phyloP scores from a whole-genome alignment of 75 land plant genomes.

The Pinus taeda region DNA sequence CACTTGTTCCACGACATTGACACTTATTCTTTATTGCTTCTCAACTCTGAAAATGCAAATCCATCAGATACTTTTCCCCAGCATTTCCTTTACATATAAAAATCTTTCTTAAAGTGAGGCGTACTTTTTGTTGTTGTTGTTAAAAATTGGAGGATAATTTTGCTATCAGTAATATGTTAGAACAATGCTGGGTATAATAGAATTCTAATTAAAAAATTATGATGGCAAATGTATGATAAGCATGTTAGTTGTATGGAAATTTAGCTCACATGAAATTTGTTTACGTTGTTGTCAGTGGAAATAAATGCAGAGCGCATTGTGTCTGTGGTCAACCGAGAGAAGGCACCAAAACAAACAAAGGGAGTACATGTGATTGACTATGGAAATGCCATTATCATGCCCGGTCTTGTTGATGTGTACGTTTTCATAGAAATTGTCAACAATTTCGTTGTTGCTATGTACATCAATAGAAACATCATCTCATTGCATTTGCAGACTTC shows the following conservation, averaged over 20 bases:
- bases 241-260: background rate
- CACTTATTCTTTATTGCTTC: background rate
- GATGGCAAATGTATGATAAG: background rate
- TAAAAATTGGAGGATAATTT: no score
- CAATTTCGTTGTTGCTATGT: background rate
- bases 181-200: background rate
- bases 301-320: constrained; percentile 60
- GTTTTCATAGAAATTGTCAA: constrained; percentile 4
- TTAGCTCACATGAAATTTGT: constrained; percentile 2
- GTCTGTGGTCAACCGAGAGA: constrained; percentile 49
- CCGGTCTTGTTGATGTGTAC: constrained; percentile 96
- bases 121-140: background rate
- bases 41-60: background rate
- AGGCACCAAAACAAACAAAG: constrained; percentile 21
- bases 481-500: background rate
- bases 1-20: background rate
- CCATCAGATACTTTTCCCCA: background rate
- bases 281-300: constrained; percentile 60
- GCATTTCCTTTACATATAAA: background rate
- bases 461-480: background rate
- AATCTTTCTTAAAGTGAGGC: background rate
- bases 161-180: background rate
- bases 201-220: background rate
- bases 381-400: constrained; percentile 95
- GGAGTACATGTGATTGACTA: constrained; percentile 58